Evolutionary conservation across 2,329 filamentous ascomycete species (phyloP).

Genomic region (Venturia pyrina): DNA sequence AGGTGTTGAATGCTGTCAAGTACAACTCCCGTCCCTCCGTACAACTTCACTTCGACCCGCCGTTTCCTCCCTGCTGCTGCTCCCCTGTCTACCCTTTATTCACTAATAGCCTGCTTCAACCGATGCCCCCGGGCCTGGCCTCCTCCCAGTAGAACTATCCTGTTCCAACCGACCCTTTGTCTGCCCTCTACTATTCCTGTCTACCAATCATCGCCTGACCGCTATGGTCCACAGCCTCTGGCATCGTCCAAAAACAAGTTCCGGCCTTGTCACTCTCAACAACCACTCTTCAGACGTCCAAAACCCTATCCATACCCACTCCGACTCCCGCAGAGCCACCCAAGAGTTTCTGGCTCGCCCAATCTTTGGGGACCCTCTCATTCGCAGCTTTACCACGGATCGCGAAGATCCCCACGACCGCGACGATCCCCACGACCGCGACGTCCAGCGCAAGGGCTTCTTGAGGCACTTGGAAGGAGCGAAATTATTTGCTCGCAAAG

Average conservation of each 20-base stretch:
- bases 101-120: neutral
- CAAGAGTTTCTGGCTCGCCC: neutral
- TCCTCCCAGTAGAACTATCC: neutral
- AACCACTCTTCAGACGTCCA: neutral
- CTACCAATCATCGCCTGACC: neutral
- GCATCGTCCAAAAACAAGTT: neutral
- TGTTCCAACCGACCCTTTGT: neutral
- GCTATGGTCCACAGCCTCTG: conserved; percentile 6
- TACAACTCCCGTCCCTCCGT: too few species aligned
- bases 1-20: neutral
- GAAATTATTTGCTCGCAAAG: neutral
- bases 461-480: neutral
- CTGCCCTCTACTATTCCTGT: neutral
- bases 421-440: conserved; percentile 1
- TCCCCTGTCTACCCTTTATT: neutral
- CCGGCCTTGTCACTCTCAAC: neutral
- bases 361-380: neutral
- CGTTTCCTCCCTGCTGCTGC: neutral
- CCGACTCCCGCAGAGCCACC: conserved; percentile 2
- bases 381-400: neutral
- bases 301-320: neutral
- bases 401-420: neutral
- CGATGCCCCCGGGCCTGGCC: neutral
- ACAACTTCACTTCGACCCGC: neutral
- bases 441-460: neutral